A percentile compares a stretch with the other conserved stretches of the same genome.
Evolutionary conservation across 108 stramenopile genomes (phyloP).

Genomic region (Chaetoceros tenuissimus): DNA sequence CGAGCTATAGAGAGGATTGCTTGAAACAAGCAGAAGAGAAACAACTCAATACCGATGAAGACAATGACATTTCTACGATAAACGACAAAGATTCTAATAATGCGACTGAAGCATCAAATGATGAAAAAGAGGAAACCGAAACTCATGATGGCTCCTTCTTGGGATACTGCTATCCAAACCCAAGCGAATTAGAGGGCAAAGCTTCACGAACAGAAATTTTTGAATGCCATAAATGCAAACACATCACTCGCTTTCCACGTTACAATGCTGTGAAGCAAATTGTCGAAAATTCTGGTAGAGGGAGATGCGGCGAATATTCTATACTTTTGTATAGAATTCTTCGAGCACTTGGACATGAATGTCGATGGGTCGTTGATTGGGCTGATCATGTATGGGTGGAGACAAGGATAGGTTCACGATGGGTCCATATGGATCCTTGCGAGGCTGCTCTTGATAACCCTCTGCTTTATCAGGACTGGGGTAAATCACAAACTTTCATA

Average conservation of each 20-base stretch:
- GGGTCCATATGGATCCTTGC: constrained; percentile 69
- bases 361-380: constrained; percentile 67
- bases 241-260: constrained; percentile 53
- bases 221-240: constrained; percentile 38
- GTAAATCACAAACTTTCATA: constrained; percentile 62
- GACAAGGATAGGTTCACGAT: constrained; percentile 19
- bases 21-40: not conserved
- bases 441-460: constrained; percentile 58
- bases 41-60: constrained; percentile 6
- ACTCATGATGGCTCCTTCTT: constrained; percentile 28
- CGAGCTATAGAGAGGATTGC: constrained; percentile 37
- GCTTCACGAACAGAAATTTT: constrained; percentile 53
- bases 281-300: constrained; percentile 24
- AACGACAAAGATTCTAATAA: not conserved
- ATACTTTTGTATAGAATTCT: constrained; percentile 51
- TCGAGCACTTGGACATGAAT: constrained; percentile 33
- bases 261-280: constrained; percentile 45
- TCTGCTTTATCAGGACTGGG: constrained; percentile 51
- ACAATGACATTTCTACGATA: constrained; percentile 9
- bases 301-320: constrained; percentile 57
- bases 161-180: constrained; percentile 41
- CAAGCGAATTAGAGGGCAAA: constrained; percentile 24
- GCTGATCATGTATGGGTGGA: constrained; percentile 68
- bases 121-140: constrained; percentile 10
- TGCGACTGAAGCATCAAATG: no score